These are phyloP conservation scores for Puccinia brachypodii DNA, from an alignment of 1,284 basidiomycete genomes.

Conservation along the genomic window DNA sequence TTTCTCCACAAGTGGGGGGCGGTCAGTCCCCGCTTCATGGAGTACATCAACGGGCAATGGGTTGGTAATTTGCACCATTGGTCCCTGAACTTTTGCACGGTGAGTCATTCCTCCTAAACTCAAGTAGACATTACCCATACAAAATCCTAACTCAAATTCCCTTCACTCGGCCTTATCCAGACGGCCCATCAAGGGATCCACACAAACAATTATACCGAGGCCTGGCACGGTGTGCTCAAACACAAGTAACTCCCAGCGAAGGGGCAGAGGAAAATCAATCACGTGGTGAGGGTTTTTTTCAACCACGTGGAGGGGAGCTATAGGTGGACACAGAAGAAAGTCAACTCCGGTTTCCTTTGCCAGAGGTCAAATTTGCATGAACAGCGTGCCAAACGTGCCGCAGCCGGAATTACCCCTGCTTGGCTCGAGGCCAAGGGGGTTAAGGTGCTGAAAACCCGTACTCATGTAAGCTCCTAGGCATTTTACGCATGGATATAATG, in stretches of 20 bases:
- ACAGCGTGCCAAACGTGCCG: no score
- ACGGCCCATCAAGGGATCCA: background rate
- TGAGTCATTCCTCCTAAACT: background rate
- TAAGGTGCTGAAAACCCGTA: no score
- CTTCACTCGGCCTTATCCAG: background rate
- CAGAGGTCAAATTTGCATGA: background rate
- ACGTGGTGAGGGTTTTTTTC: background rate
- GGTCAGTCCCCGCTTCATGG: background rate
- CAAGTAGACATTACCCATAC: no score
- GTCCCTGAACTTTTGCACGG: background rate
- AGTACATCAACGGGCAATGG: background rate
- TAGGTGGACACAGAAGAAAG: background rate
- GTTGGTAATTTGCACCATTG: background rate
- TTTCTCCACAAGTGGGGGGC: background rate
- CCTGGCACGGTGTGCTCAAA: background rate
- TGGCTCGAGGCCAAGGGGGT: no score
- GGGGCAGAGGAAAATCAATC: background rate
- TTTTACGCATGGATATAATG: no score
- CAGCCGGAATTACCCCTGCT: no score
- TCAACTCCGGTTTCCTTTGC: background rate
- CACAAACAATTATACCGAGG: constrained; percentile 4
- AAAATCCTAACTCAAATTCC: background rate
- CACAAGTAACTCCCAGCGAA: background rate
- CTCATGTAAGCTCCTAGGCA: no score
- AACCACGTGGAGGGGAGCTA: background rate